phyloP scores from a whole-genome alignment of 2,329 filamentous ascomycete species.

The Tolypocladium paradoxum region DNA sequence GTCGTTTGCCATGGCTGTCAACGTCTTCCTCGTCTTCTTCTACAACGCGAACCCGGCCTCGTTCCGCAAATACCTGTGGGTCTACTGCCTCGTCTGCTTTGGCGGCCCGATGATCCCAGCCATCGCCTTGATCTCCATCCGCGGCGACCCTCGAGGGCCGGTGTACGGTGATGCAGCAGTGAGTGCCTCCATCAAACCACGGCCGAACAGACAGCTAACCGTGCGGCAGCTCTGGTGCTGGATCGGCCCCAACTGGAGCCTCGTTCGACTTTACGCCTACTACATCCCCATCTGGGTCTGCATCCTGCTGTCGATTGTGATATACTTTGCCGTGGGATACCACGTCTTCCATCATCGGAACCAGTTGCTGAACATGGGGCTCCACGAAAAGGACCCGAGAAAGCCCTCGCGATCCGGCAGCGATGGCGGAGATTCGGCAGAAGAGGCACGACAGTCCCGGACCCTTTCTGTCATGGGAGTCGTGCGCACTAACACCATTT shows the following conservation, averaged over 20 bases:
- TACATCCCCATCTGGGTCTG: slow-evolving; percentile 52
- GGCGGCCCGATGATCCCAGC: slow-evolving; percentile 59
- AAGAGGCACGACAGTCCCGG: slow-evolving; percentile 16
- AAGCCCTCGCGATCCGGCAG: slow-evolving; percentile 13
- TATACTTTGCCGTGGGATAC: slow-evolving; percentile 47
- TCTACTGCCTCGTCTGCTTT: slow-evolving; percentile 60
- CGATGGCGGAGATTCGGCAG: slow-evolving; percentile 19
- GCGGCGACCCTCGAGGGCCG: slow-evolving; percentile 22
- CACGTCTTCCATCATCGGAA: slow-evolving; percentile 50
- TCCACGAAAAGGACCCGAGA: slow-evolving; percentile 12
- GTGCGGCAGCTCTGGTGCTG: slow-evolving; percentile 45
- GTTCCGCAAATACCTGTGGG: slow-evolving; percentile 58
- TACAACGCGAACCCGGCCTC: slow-evolving; percentile 45
- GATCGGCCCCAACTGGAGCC: slow-evolving; percentile 42
- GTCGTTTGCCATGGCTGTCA: slow-evolving; percentile 73
- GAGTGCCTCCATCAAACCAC: slow-evolving; percentile 11
- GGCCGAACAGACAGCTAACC: background rate
- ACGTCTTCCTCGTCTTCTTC: slow-evolving; percentile 63
- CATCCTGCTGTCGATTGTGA: slow-evolving; percentile 40
- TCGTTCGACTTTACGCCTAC: slow-evolving; percentile 47
- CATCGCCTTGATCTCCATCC: slow-evolving; percentile 52
- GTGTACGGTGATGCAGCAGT: slow-evolving; percentile 48
- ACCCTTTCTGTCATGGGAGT: background rate
- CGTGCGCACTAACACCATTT: slow-evolving; percentile 7
- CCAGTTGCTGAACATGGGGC: slow-evolving; percentile 34